Evolutionary conservation across 2,329 filamentous ascomycete species (phyloP).

Genomic region (Botrytis byssoidea): DNA sequence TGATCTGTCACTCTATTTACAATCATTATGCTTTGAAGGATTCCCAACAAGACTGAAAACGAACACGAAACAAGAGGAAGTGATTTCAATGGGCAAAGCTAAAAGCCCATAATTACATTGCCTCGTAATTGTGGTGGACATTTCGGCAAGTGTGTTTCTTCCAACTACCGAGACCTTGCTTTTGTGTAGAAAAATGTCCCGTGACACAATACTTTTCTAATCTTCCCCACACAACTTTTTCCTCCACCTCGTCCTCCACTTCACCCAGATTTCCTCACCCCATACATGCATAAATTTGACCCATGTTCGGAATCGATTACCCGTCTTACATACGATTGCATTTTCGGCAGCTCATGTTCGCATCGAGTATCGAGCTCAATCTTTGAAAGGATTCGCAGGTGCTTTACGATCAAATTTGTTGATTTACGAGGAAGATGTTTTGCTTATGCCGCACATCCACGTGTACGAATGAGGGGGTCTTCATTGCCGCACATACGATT

Average conservation of each 20-base stretch:
- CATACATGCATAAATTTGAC: background rate
- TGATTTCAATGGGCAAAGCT: background rate
- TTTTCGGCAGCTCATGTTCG: background rate
- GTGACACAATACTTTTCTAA: background rate
- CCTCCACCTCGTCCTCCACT: background rate
- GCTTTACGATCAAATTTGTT: background rate
- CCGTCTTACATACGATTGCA: no score
- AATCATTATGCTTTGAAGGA: background rate
- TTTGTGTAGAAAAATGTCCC: background rate
- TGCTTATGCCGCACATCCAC: background rate
- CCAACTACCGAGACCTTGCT: constrained; percentile 5
- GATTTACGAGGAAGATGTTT: background rate
- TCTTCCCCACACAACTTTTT: background rate
- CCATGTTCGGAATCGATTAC: background rate
- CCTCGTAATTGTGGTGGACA: background rate
- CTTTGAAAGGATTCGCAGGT: background rate
- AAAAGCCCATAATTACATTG: background rate
- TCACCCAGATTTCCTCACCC: background rate
- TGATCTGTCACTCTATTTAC: background rate
- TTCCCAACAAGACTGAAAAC: background rate
- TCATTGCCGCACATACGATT: background rate
- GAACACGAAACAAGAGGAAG: background rate
- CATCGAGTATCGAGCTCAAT: background rate
- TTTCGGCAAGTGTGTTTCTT: constrained; percentile 6
- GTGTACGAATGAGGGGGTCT: background rate